Percentiles rank a stretch among this genome's conserved stretches.
Conservation (phyloP, 225 moss, liverwort and hornwort genomes). For the Anthoceros angustus region DNA sequence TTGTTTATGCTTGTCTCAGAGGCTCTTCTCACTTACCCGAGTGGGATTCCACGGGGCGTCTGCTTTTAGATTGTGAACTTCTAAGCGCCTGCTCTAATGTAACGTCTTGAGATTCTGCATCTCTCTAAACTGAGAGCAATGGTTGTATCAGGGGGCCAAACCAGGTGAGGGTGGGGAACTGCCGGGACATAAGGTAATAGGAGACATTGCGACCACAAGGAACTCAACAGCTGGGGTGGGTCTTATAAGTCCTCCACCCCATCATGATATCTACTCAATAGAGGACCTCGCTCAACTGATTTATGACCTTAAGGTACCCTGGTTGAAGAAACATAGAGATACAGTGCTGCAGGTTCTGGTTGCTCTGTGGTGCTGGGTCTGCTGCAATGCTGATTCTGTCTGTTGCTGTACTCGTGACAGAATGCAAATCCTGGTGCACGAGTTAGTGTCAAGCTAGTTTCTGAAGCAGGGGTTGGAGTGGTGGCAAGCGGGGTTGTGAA, state of each 20-base stretch:
- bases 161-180: conserved; percentile 70
- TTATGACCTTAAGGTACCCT: conserved; percentile 49
- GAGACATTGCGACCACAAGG: conserved; percentile 47
- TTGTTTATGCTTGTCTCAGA: background rate
- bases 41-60: too few species aligned
- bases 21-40: too few species aligned
- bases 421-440: conserved; percentile 61
- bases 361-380: background rate
- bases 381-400: background rate
- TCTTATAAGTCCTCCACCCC: conserved; percentile 70
- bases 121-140: too few species aligned
- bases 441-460: conserved; percentile 70
- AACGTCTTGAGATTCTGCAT: too few species aligned
- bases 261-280: conserved; percentile 71
- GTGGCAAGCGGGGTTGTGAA: conserved; percentile 78
- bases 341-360: too few species aligned
- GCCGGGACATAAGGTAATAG: conserved; percentile 63
- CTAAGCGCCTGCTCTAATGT: background rate
- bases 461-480: conserved; percentile 69
- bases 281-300: conserved; percentile 73
- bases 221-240: conserved; percentile 62
- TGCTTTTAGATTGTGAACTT: background rate
- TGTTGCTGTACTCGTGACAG: conserved; percentile 18
- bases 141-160: conserved; percentile 43
- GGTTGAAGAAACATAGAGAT: too few species aligned